Evolutionary conservation across 208 protist genomes (phyloP).

Genomic region (Tritrichomonas foetus): DNA sequence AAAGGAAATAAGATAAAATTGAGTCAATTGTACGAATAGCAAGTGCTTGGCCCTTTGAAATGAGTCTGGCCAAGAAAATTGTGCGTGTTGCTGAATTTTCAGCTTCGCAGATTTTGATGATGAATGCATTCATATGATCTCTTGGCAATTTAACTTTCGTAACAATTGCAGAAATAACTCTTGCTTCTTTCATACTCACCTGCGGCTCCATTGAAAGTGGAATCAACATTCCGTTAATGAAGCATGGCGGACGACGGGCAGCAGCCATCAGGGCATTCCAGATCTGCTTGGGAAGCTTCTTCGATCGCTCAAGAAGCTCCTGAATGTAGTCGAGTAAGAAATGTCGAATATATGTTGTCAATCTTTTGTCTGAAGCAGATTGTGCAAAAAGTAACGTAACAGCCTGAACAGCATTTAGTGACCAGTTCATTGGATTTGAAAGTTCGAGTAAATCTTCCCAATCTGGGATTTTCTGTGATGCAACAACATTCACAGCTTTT

Average conservation of each 20-base stretch:
- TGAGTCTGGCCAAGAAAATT: background rate
- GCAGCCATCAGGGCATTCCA: background rate
- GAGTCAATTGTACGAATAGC: background rate
- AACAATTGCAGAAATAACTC: background rate
- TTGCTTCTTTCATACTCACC: background rate
- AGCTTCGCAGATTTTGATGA: background rate
- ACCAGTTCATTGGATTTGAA: background rate
- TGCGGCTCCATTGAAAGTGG: background rate
- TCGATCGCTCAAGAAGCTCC: background rate
- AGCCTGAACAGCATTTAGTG: background rate
- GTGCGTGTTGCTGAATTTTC: background rate
- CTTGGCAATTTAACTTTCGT: background rate
- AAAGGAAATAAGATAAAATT: background rate
- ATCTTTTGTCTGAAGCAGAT: background rate
- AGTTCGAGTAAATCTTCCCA: background rate
- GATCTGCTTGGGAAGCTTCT: background rate
- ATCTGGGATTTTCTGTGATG: conserved; percentile 32
- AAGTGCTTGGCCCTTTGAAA: background rate
- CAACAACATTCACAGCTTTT: conserved; percentile 14
- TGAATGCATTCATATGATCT: background rate
- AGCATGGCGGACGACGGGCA: background rate
- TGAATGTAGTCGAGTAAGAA: background rate
- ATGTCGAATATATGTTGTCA: background rate
- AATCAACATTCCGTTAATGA: background rate
- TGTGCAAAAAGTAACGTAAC: background rate